These are phyloP conservation scores for Bipolaris zeicola DNA, from an alignment of 2,329 filamentous ascomycete species.

Conservation along the genomic window DNA sequence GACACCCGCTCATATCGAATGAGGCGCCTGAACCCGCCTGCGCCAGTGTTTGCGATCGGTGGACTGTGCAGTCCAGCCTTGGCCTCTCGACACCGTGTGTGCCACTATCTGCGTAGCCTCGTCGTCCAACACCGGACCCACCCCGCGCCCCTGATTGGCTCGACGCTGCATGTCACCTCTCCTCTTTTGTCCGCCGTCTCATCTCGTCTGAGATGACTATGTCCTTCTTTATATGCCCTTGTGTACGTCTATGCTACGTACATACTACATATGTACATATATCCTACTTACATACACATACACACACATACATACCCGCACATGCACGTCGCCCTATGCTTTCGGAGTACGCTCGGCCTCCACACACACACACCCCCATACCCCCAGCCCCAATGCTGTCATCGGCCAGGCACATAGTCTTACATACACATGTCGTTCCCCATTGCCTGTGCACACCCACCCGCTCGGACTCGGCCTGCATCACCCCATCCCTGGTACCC, in stretches of 20 bases:
- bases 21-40: neutral
- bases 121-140: neutral
- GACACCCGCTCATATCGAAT: neutral
- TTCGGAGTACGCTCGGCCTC: no score
- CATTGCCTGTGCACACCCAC: slow-evolving; percentile 15
- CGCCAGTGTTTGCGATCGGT: slow-evolving; percentile 11
- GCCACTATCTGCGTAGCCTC: neutral
- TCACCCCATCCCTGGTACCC: slow-evolving; percentile 7
- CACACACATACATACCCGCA: neutral
- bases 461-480: neutral
- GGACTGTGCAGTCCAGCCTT: slow-evolving; percentile 2
- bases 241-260: no score
- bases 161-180: no score
- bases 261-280: no score
- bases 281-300: no score
- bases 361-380: neutral
- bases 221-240: no score
- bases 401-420: neutral
- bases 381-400: slow-evolving; percentile 4
- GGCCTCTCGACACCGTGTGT: neutral
- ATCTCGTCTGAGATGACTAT: no score
- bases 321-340: slow-evolving; percentile 12
- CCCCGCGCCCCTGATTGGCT: no score
- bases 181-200: no score
- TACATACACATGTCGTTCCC: neutral